Evolutionary conservation across 2,329 filamentous ascomycete genomes (phyloP), one percentile per base, ranked within the genome.

Genomic region (Tolypocladium album): DNA sequence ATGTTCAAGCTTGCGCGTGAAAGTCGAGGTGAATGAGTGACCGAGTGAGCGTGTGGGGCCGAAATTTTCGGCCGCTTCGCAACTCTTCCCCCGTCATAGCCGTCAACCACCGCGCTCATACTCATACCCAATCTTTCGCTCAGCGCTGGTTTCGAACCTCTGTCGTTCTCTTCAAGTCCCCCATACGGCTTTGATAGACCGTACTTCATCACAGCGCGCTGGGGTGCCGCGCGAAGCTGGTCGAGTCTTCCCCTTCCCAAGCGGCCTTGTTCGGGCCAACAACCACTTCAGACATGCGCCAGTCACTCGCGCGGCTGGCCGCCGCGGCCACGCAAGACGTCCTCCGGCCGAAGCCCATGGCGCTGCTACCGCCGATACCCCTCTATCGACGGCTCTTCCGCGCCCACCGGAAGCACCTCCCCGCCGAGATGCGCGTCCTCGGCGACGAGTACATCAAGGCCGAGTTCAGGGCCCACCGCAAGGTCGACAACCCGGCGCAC

Each of bases 391-490:
- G 94, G 42, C 77, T 99, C 34, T 80, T 99, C 38, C 88, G 94
- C 64, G 87, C 89, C 4, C 94, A 99, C 75, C 85, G 94, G 66
- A 90, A 88, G 69, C 82, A 88, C 67, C 78, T 99, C 12, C 86
- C 87, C 0, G 67, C 75, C 1, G 88, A 96, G 59, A 84, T 86
- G 86, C 86, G 94, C 42, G 61, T 96, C 5, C 77, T 99, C 9
- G 94, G 94, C 5, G 94, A 99, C 70, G 85, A 92, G 72, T 99
- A 97, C 74, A 81, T 97, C 72, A 97, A 95, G 76, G 84, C 86
- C 55, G 94, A 99, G 76, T 99, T 97, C 67, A 83, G 90, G 62
- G 88, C 89, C 0, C 94, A 97, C 70, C 83, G 82, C 62, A 81
- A 85, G 40, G 84, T 95, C 56, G 93, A 97, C 62, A 97, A 97